Evolutionary conservation across 176 grass and related monocot species (phyloP), one percentile per base, ranked within the genome.

Genomic region (Oryza nivara): DNA sequence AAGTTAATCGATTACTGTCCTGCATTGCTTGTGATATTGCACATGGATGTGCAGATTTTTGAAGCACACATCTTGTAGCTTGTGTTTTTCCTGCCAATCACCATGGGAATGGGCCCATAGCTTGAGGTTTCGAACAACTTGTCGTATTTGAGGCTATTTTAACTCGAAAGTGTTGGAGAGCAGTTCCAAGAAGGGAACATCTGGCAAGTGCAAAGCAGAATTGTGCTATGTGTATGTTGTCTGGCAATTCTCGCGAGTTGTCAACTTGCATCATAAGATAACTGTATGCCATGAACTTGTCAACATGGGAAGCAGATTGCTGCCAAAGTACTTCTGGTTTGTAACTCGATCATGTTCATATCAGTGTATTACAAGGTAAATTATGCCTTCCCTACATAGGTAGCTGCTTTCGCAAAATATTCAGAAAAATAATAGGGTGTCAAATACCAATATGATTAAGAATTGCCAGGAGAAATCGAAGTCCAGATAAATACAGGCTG

Each of bases 21-120:
- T 28, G 63, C 47, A 25, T 48, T 79, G 25, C 67, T 67, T 79
- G 43, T 48, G 47, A 74, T 74, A 48, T 30, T 14, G 36, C 67
- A 78, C 36, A 45, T 79, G 32, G 1, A 3, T 22, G 7, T 13
- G 54, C 75, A 23, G 64, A 17, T 35, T 65, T n/a, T 65, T 28
- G 23, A 65, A 73, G 56, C 56, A 65, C 5, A 6, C 7, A 67
- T 36, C 19, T 0, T 74, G 25, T 48, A 2, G 7, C 49, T 32
- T 46, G 5, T 23, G 28, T 79, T 86, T 67, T 75, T 45, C 58
- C 43, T 17, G 5, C 61, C 49, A 22, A 68, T 26, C 35, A 80
- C 7, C 36, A 64, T 25, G 79, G 49, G 73, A 61, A 67, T 49
- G 14, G 16, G 16, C 20, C 68, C 68, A 28, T 48, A 9, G 19